Conservation (phyloP, 2,329 filamentous ascomycete species). For the Penicillium sp. region DNA sequence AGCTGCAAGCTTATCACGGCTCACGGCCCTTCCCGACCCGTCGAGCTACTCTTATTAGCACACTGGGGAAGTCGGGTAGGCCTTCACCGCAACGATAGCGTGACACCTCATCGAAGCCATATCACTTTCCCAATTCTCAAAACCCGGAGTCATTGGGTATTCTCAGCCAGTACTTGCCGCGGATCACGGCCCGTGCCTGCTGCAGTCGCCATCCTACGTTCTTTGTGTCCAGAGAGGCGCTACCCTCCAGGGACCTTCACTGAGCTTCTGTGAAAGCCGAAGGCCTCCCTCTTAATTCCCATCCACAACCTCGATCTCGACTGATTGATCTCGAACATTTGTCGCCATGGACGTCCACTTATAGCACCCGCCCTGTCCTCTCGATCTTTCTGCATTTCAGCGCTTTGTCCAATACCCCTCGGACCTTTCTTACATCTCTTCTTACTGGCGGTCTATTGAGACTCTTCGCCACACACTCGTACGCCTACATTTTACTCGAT, state of each 20-base stretch:
- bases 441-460: not conserved
- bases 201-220: conserved; percentile 11
- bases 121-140: not conserved
- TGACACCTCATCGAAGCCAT: conserved; percentile 1
- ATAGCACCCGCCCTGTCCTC: conserved; percentile 25
- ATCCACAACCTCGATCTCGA: conserved; percentile 18
- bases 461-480: not conserved
- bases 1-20: conserved; percentile 24
- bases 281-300: conserved; percentile 13
- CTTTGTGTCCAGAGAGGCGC: conserved; percentile 12
- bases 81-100: conserved; percentile 29
- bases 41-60: not conserved
- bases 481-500: conserved; percentile 5
- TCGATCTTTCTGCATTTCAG: conserved; percentile 27
- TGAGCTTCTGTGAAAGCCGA: conserved; percentile 16
- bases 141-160: conserved; percentile 10
- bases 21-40: conserved; percentile 17
- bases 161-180: conserved; percentile 15
- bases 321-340: conserved; percentile 21
- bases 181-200: conserved; percentile 13
- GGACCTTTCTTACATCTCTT: conserved; percentile 5
- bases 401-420: conserved; percentile 21
- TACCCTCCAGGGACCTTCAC: conserved; percentile 15
- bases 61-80: conserved; percentile 8
- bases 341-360: conserved; percentile 36